Evolutionary conservation across 75 land plant species (phyloP).

Genomic region (Azolla pinnata): DNA sequence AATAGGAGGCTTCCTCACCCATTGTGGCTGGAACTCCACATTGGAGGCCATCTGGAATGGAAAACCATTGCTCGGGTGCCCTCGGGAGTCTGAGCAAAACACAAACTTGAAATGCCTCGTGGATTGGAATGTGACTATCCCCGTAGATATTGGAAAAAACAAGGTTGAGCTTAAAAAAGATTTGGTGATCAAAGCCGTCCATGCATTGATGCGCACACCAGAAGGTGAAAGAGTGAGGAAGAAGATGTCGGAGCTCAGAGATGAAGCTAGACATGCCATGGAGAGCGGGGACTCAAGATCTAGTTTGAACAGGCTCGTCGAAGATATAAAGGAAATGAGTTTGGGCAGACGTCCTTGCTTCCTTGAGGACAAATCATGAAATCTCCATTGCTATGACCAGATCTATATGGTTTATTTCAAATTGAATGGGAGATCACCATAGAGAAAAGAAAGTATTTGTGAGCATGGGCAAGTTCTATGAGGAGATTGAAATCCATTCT

Average conservation of each 20-base stretch:
- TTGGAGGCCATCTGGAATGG: conserved; percentile 19
- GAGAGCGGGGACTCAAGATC: conserved; percentile 1
- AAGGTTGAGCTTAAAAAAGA: conserved; percentile 19
- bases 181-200: conserved; percentile 28
- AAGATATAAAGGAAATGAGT: background rate
- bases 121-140: conserved; percentile 16
- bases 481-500: no score
- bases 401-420: no score
- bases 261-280: conserved; percentile 4
- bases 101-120: conserved; percentile 9
- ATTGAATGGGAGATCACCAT: no score
- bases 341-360: conserved; percentile 1
- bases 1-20: conserved; percentile 21
- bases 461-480: no score
- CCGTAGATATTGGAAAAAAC: background rate
- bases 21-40: conserved; percentile 33
- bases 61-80: conserved; percentile 19
- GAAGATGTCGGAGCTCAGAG: conserved; percentile 9
- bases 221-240: conserved; percentile 23
- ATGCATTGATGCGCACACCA: conserved; percentile 17
- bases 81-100: conserved; percentile 11
- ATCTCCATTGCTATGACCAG: no score
- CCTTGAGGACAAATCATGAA: no score
- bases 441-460: no score
- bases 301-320: background rate